Percentiles rank a stretch among this genome's conserved stretches.
These are phyloP conservation scores for Claviceps sp. DNA, from an alignment of 2,329 filamentous ascomycete species.

Conservation along the genomic window DNA sequence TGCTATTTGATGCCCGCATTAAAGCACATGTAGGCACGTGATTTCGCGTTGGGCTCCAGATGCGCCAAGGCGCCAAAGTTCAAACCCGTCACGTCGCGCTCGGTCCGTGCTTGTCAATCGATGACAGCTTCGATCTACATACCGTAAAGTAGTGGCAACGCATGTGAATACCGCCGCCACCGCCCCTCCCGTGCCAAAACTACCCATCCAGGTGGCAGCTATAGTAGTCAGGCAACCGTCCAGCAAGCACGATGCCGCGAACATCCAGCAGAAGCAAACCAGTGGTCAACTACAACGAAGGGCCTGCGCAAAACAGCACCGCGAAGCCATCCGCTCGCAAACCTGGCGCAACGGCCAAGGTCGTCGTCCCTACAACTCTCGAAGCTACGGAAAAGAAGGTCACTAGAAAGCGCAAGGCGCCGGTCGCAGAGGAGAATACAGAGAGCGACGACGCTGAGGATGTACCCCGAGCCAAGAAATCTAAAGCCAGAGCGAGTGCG, in stretches of 20 bases:
- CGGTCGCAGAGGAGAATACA: slow-evolving; percentile 10
- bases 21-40: slow-evolving; percentile 6
- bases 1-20: neutral
- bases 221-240: no score
- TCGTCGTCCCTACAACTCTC: slow-evolving; percentile 2
- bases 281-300: slow-evolving; percentile 20
- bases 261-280: slow-evolving; percentile 20
- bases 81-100: neutral
- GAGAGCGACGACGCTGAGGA: slow-evolving; percentile 8
- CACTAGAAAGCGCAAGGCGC: slow-evolving; percentile 10
- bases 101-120: neutral
- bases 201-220: no score
- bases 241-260: slow-evolving; percentile 18
- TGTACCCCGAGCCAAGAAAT: slow-evolving; percentile 27
- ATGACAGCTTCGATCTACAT: neutral
- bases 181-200: no score
- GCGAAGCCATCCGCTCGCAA: slow-evolving; percentile 1
- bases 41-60: slow-evolving; percentile 6
- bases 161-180: no score
- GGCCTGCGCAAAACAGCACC: slow-evolving; percentile 2
- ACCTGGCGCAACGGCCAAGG: slow-evolving; percentile 11
- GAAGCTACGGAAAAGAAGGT: neutral
- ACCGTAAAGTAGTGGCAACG: no score
- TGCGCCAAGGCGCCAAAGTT: neutral
- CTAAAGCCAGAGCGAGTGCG: slow-evolving; percentile 14